Base-by-base conservation (phyloP, 148 eudicot species). In the Diospyros lotus region DNA sequence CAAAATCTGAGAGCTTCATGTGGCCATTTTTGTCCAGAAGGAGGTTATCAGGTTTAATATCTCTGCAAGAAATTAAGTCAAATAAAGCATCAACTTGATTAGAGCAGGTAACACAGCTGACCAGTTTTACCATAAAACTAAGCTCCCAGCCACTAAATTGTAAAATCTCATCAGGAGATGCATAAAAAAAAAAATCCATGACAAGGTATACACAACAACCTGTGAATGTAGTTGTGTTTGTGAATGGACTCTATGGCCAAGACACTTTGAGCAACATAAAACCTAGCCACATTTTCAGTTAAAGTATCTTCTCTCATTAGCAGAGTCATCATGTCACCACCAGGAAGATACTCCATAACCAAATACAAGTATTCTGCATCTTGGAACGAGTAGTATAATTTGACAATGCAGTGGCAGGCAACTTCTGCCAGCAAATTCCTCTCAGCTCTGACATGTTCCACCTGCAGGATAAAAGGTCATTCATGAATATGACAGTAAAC, bases 1-100 rank as follows among this genome's bases (percentile, higher is more conserved):
- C 98, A 79, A 93, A 93, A 81, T 93, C 98, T 73, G 98, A 93
- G 69, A 93, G 98, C 81, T 93, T 93, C 98, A 93, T 93, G 85
- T 93, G 97, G 53, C 98, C 98, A 82, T 88, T 88, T 78, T 88
- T 89, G 83, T 93, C 98, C 78, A 93, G 86, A 50, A 93, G 94
- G 76, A 93, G 98, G 84, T 93, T 93, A 82, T 93, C 98, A 58
- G 98, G 98, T 83, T 93, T 93, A 61, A 93, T 93, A 87, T 93
- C 98, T 80, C 98, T 93, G 83, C 66, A 79, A 73, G 60, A 39
- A 65, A 2, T 28, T 50, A 50, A 50, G 64, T 60, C 39, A 65
- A 76, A 13, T 41, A 53, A 39, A 74, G 50, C 18, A 70, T 44
- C 71, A 46, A 74, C 68, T 59, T 66, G 69, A 61, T 42, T 52